These are phyloP conservation scores for Wickerhamomyces chambardii DNA, from an alignment of 805 yeast genomes.

Conservation along the genomic window DNA sequence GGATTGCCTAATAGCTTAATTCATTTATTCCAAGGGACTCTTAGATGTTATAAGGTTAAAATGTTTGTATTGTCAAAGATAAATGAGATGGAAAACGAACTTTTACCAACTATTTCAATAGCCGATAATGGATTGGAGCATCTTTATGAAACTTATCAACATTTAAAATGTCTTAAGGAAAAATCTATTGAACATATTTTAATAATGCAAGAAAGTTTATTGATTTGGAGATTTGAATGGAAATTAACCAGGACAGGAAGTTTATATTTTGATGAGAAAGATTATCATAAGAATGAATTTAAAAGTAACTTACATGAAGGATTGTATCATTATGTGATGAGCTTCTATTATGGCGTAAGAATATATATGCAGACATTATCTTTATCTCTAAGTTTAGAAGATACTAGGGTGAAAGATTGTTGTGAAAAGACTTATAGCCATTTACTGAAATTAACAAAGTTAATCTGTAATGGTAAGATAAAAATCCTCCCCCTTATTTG, in stretches of 20 bases:
- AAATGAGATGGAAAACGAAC: not conserved
- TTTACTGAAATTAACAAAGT: not conserved
- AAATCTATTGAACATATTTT: not conserved
- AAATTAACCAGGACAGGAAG: not conserved
- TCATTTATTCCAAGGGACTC: not conserved
- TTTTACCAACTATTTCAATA: not conserved
- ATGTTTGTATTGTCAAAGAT: not conserved
- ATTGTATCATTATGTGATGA: conserved; percentile 50
- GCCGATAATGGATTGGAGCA: not conserved
- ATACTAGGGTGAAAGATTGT: not conserved
- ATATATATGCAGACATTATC: conserved; percentile 43
- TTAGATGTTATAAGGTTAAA: not conserved
- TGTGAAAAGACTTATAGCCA: not conserved
- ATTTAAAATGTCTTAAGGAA: not conserved
- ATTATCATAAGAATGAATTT: conserved; percentile 16
- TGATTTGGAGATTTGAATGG: not conserved
- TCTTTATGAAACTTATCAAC: not conserved
- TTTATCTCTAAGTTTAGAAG: conserved; percentile 6
- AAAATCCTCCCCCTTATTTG: conserved; percentile 52
- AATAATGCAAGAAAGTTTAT: not conserved
- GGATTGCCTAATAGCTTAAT: not conserved
- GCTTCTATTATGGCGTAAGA: conserved; percentile 45
- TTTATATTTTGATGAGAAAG: not conserved
- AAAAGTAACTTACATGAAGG: conserved; percentile 22
- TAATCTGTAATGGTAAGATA: not conserved